A percentile compares a stretch with the other conserved stretches of the same genome.
phyloP scores from a whole-genome alignment of 129 eudicot genomes.

The Helichrysum umbraculigerum region DNA sequence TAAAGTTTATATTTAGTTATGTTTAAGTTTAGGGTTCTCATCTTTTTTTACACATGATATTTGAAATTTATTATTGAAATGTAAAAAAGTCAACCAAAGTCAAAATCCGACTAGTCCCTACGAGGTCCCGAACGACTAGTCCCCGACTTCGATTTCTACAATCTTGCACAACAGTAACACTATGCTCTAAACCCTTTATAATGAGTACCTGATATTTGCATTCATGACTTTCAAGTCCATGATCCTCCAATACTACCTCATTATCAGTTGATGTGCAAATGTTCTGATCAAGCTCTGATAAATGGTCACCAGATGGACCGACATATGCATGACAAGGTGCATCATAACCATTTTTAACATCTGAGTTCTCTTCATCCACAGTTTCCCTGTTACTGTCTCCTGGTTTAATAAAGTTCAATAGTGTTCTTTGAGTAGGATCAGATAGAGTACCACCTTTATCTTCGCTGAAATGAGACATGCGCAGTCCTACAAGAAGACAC shows the following conservation, averaged over 20 bases:
- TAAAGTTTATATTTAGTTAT: no score
- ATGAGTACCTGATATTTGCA: constrained; percentile 37
- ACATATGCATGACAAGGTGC: constrained; percentile 23
- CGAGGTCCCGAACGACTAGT: no score
- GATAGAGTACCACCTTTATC: constrained; percentile 44
- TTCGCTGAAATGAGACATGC: constrained; percentile 78
- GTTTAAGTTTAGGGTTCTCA: no score
- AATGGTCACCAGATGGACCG: constrained; percentile 31
- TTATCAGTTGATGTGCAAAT: constrained; percentile 20
- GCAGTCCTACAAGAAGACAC: constrained; percentile 57
- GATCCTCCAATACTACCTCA: constrained; percentile 29
- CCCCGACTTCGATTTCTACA: no score
- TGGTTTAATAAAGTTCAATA: constrained; percentile 49
- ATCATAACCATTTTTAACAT: constrained; percentile 30
- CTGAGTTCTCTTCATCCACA: constrained; percentile 30
- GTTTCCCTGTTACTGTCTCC: constrained; percentile 40
- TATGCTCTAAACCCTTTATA: constrained; percentile 2
- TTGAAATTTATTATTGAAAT: no score
- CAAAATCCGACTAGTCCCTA: no score
- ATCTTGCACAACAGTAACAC: not conserved
- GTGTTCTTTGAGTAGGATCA: constrained; percentile 83
- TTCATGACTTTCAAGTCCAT: constrained; percentile 25
- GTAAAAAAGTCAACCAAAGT: no score
- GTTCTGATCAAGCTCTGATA: constrained; percentile 34
- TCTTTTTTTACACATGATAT: no score